These are phyloP conservation scores for Neonectria punicea DNA, from an alignment of 2,329 filamentous ascomycete species.

Conservation along the genomic window DNA sequence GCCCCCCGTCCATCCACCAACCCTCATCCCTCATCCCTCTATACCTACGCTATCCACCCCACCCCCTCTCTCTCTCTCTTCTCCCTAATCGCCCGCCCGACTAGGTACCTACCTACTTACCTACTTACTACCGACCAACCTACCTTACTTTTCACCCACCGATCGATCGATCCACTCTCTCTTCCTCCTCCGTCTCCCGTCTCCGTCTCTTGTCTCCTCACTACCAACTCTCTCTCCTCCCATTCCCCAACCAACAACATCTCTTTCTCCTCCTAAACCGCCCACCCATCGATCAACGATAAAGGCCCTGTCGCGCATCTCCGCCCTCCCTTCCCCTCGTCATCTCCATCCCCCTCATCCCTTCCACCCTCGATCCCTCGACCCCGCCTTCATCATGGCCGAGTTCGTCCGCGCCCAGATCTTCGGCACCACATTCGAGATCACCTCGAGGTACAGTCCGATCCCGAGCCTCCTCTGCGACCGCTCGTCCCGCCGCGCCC, in stretches of 20 bases:
- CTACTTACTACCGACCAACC: background rate
- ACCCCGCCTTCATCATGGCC: constrained; percentile 76
- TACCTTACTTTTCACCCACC: constrained; percentile 22
- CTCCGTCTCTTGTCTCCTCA: constrained; percentile 1
- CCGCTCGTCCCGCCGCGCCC: background rate
- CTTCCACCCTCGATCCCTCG: constrained; percentile 21
- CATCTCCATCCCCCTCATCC: constrained; percentile 8
- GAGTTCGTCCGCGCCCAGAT: constrained; percentile 99
- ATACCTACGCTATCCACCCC: constrained; percentile 14
- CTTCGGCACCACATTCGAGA: constrained; percentile 99
- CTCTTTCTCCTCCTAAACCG: constrained; percentile 1
- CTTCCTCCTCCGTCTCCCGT: background rate
- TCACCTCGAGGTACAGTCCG: constrained; percentile 85
- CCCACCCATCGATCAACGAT: constrained; percentile 4
- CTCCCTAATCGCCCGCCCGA: constrained; percentile 15
- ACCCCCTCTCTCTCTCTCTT: background rate
- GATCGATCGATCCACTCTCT: background rate
- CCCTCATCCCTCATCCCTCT: constrained; percentile 11
- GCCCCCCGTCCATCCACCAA: background rate
- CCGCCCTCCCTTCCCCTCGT: background rate
- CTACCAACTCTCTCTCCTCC: background rate
- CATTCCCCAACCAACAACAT: background rate
- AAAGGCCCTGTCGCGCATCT: constrained; percentile 4
- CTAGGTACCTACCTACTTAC: background rate
- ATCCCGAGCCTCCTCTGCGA: background rate